Percentiles rank a stretch among this genome's conserved stretches.
phyloP scores from a whole-genome alignment of 805 yeast species.

The Debaryomyces maramus region DNA sequence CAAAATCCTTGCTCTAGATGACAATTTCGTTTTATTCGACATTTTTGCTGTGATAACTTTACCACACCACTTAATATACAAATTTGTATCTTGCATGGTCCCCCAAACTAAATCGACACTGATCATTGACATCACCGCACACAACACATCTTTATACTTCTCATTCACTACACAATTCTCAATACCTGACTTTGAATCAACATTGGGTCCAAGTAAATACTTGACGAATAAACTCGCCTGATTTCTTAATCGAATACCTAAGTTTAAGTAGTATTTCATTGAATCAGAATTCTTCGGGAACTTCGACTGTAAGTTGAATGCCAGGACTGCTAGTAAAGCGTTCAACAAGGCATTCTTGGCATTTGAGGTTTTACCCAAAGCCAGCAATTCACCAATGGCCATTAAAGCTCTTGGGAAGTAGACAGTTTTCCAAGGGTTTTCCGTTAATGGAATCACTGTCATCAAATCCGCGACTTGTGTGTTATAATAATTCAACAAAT shows the following conservation, averaged over 20 bases:
- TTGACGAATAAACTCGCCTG: slow-evolving; percentile 73
- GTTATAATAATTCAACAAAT: slow-evolving; percentile 67
- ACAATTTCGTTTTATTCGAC: slow-evolving; percentile 59
- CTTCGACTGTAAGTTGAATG: slow-evolving; percentile 75
- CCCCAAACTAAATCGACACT: slow-evolving; percentile 91
- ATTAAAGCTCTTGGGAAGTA: slow-evolving; percentile 79
- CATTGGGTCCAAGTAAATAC: slow-evolving; percentile 45
- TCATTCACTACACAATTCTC: slow-evolving; percentile 51
- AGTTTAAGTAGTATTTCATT: slow-evolving; percentile 66
- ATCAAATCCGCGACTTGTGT: slow-evolving; percentile 76
- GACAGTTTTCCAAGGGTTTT: slow-evolving; percentile 87
- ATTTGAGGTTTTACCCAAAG: slow-evolving; percentile 69
- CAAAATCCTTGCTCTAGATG: slow-evolving; percentile 72
- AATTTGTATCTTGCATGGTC: slow-evolving; percentile 79
- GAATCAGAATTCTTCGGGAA: slow-evolving; percentile 63
- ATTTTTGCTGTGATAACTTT: slow-evolving; percentile 69
- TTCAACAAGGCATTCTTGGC: slow-evolving; percentile 77
- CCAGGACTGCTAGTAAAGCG: slow-evolving; percentile 78
- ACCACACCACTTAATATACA: slow-evolving; percentile 75
- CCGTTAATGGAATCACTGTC: slow-evolving; percentile 69
- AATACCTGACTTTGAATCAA: slow-evolving; percentile 34
- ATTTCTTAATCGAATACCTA: slow-evolving; percentile 71
- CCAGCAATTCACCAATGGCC: slow-evolving; percentile 79
- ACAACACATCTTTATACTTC: slow-evolving; percentile 79
- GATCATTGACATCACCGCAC: slow-evolving; percentile 83